A percentile compares a stretch with the other conserved stretches of the same genome.
Evolutionary conservation across 257 asterid genomes (phyloP).

Genomic region (Jasminum sambac): DNA sequence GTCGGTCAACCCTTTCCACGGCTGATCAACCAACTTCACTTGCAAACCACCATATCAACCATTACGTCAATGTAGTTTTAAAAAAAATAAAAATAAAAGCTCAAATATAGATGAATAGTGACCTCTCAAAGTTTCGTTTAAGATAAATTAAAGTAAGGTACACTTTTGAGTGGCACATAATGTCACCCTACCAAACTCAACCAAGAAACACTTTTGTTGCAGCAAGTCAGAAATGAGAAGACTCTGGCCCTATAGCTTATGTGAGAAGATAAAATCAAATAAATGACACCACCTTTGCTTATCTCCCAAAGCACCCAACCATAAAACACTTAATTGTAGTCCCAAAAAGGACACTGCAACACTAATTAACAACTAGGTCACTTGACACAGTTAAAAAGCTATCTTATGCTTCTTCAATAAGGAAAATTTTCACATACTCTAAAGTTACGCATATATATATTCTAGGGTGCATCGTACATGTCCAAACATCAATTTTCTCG

Average conservation of each 20-base stretch:
- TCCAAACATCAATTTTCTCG: slow-evolving; percentile 7
- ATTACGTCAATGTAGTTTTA: too few relatives aligned
- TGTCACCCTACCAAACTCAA: slow-evolving; percentile 49
- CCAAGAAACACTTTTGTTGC: slow-evolving; percentile 3
- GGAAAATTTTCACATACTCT: slow-evolving; percentile 40
- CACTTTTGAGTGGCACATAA: slow-evolving; percentile 32
- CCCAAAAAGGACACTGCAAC: slow-evolving; percentile 29
- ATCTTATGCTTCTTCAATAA: slow-evolving; percentile 53
- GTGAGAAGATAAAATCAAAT: slow-evolving; percentile 66
- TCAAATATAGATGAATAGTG: slow-evolving; percentile 23
- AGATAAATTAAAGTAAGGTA: slow-evolving; percentile 17
- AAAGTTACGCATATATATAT: slow-evolving; percentile 41
- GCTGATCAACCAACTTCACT: too few relatives aligned
- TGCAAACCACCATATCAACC: too few relatives aligned
- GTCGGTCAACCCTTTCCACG: too few relatives aligned
- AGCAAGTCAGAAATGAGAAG: slow-evolving; percentile 12
- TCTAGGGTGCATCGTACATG: slow-evolving; percentile 14
- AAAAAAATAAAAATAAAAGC: neutral
- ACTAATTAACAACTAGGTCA: slow-evolving; percentile 23
- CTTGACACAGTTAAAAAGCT: slow-evolving; percentile 25
- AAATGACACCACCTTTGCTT: slow-evolving; percentile 73
- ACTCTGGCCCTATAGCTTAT: slow-evolving; percentile 46
- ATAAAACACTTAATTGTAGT: slow-evolving; percentile 45
- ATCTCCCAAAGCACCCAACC: slow-evolving; percentile 78
- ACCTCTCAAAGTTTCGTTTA: slow-evolving; percentile 35